Evolutionary conservation across 2,329 filamentous ascomycete species (phyloP).

Genomic region (Colletotrichum sp.): DNA sequence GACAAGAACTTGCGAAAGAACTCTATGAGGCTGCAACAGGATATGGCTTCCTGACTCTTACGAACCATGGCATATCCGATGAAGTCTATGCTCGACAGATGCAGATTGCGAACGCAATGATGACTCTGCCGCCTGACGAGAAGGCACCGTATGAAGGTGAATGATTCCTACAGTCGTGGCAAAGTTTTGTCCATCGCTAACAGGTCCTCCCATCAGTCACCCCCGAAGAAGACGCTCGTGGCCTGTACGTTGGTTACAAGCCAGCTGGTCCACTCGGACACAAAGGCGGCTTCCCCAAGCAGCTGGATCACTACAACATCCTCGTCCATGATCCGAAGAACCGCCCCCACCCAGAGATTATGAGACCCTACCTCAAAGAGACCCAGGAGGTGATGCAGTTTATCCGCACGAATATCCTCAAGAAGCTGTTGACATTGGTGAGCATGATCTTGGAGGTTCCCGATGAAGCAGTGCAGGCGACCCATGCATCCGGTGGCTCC

Average conservation of each 20-base stretch:
- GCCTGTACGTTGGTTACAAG: not conserved
- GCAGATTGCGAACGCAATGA: conserved; percentile 29
- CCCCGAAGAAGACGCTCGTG: conserved; percentile 28
- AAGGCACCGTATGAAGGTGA: conserved; percentile 31
- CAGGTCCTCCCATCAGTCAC: conserved; percentile 19
- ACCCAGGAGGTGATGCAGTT: conserved; percentile 28
- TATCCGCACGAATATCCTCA: conserved; percentile 28
- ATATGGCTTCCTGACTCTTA: conserved; percentile 31
- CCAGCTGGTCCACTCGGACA: not conserved
- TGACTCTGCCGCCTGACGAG: conserved; percentile 29
- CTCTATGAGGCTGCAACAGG: conserved; percentile 32
- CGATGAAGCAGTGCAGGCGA: conserved; percentile 37
- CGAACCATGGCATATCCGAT: conserved; percentile 30
- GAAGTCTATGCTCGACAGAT: conserved; percentile 28
- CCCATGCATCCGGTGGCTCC: conserved; percentile 35
- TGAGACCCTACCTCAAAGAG: conserved; percentile 21
- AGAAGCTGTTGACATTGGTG: conserved; percentile 40
- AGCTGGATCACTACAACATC: not conserved
- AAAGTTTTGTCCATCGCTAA: fast-evolving
- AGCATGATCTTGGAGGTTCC: conserved; percentile 42
- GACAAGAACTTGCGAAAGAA: conserved; percentile 28
- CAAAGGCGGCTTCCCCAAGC: not conserved
- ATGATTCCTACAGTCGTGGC: not conserved
- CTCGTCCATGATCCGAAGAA: not conserved
- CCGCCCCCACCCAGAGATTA: not conserved